A percentile compares a stretch with the other conserved stretches of the same genome.
Conservation (phyloP, 1,284 basidiomycete species). For the Moniliophthora roreri region DNA sequence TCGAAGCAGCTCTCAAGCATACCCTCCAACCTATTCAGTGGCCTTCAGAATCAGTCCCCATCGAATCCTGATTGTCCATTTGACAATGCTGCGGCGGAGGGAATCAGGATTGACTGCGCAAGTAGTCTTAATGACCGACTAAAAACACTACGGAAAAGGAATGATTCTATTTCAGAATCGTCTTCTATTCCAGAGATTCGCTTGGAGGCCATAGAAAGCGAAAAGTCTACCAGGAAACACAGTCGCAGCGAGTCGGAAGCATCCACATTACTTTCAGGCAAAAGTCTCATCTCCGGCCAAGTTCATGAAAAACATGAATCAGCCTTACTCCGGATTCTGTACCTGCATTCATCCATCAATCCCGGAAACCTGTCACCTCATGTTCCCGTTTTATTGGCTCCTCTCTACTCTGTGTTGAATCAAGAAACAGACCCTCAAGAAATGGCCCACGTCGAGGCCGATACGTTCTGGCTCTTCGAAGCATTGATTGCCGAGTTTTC, state of each 20-base stretch:
- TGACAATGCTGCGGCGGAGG: conserved; percentile 46
- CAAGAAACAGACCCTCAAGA: conserved; percentile 65
- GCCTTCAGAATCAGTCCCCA: conserved; percentile 55
- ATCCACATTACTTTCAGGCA: conserved; percentile 43
- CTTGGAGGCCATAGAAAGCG: conserved; percentile 37
- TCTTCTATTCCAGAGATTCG: conserved; percentile 55
- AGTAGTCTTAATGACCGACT: conserved; percentile 55
- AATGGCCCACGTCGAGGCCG: conserved; percentile 69
- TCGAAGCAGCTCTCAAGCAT: conserved; percentile 60
- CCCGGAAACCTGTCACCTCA: conserved; percentile 69
- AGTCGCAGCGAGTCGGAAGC: conserved; percentile 43
- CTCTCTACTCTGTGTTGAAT: conserved; percentile 61
- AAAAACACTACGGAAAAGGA: conserved; percentile 37
- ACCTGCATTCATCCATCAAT: conserved; percentile 69
- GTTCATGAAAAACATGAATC: conserved; percentile 63
- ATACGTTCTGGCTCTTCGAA: conserved; percentile 80
- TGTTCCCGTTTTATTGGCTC: conserved; percentile 65
- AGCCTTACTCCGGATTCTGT: conserved; percentile 69
- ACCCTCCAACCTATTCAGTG: conserved; percentile 48
- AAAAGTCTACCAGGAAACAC: conserved; percentile 15
- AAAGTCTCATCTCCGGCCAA: conserved; percentile 40
- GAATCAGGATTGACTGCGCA: conserved; percentile 50
- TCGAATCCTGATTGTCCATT: conserved; percentile 47
- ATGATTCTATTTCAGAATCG: conserved; percentile 18
- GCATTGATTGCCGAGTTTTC: conserved; percentile 69